Evolutionary conservation across 164 flowering plant species (phyloP).

Genomic region (Vitis rupestris): DNA sequence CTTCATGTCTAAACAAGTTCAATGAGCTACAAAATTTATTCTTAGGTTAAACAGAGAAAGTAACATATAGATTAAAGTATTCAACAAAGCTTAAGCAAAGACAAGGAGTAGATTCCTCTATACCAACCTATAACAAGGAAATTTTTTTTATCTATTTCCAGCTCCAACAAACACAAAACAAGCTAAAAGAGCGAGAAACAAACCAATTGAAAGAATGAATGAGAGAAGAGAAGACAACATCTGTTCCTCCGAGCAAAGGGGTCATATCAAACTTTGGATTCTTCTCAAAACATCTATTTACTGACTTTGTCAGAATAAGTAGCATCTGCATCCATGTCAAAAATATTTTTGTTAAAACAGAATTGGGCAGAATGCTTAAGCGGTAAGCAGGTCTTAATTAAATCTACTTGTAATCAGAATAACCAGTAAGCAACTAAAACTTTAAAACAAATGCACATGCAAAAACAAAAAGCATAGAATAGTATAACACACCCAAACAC

Average conservation of each 20-base stretch:
- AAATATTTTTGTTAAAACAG: background rate
- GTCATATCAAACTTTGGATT: conserved; percentile 99
- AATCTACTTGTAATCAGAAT: background rate
- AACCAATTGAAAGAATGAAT: conserved; percentile 95
- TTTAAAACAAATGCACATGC: background rate
- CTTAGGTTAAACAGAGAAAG: no score
- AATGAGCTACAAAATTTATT: no score
- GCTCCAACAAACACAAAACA: background rate
- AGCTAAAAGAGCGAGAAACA: conserved; percentile 23
- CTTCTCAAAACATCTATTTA: conserved; percentile 95
- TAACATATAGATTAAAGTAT: no score
- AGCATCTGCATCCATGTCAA: conserved; percentile 72
- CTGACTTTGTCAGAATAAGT: conserved; percentile 90
- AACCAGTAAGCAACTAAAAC: background rate
- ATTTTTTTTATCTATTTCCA: background rate
- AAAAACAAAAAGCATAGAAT: background rate
- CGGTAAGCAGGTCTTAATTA: background rate
- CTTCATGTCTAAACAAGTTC: no score
- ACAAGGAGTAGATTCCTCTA: background rate
- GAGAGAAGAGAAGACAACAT: conserved; percentile 92
- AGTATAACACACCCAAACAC: background rate
- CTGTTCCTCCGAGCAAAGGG: conserved; percentile 97
- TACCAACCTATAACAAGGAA: no score
- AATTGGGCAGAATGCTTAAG: background rate
- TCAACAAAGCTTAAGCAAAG: background rate